phyloP scores from a whole-genome alignment of 139 green algal genomes.

The Ettlia oleoabundans region DNA sequence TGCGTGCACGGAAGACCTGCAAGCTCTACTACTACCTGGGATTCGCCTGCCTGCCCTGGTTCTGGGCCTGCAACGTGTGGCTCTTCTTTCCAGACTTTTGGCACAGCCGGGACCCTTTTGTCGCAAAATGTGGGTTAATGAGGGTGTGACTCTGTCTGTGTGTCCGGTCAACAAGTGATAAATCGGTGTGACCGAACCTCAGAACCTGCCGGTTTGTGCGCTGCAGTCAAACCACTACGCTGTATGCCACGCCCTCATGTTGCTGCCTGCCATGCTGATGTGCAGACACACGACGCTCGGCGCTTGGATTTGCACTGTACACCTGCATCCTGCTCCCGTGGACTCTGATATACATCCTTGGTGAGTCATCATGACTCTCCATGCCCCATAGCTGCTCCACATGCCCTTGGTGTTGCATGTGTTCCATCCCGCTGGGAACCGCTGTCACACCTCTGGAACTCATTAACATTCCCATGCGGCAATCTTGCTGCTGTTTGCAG shows the following conservation, averaged over 20 bases:
- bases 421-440: too few species aligned
- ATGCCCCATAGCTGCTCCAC: too few species aligned
- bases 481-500: not conserved
- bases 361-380: too few species aligned
- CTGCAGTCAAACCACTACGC: too few species aligned
- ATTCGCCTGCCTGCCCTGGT: not conserved
- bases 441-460: too few species aligned
- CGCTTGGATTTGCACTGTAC: not conserved
- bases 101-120: not conserved
- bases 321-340: not conserved
- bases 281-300: not conserved
- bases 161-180: too few species aligned
- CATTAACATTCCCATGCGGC: too few species aligned
- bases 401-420: too few species aligned
- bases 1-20: not conserved
- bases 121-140: not conserved
- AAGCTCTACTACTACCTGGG: not conserved
- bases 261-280: not conserved
- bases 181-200: too few species aligned
- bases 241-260: not conserved
- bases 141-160: too few species aligned
- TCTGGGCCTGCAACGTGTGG: not conserved
- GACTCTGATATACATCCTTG: not conserved
- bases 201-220: too few species aligned
- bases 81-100: not conserved